These are phyloP conservation scores for Trichophyton rubrum DNA, from an alignment of 2,329 filamentous ascomycete species.

Conservation along the genomic window DNA sequence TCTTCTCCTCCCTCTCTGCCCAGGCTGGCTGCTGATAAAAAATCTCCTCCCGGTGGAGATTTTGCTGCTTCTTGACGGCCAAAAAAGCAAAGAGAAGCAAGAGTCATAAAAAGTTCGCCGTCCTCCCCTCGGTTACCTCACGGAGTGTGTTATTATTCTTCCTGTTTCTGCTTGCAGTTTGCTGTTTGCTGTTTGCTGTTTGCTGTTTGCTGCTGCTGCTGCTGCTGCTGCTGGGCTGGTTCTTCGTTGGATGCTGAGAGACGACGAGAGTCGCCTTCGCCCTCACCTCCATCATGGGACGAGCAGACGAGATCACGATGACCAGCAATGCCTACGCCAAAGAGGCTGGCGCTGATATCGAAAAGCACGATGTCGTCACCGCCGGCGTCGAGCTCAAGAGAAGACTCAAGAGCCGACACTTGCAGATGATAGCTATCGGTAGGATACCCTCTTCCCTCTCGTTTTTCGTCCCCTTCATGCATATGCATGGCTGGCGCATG, in stretches of 20 bases:
- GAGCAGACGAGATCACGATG: background rate
- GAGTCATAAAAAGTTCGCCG: background rate
- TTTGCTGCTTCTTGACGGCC: background rate
- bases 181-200: background rate
- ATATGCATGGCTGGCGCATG: no score
- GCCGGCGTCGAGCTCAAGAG: conserved; percentile 52
- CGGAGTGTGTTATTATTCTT: no score
- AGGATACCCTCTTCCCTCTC: background rate
- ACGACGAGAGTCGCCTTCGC: background rate
- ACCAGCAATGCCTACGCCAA: background rate
- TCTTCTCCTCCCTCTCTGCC: background rate
- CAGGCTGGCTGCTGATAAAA: background rate
- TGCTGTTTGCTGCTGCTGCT: background rate
- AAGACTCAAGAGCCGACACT: conserved; percentile 70
- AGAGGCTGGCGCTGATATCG: conserved; percentile 17
- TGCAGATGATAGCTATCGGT: conserved; percentile 96
- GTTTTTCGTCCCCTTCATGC: background rate
- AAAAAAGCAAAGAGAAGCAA: background rate
- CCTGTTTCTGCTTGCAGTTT: background rate
- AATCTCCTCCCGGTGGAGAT: background rate
- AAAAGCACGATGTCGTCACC: conserved; percentile 41
- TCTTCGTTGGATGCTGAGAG: background rate
- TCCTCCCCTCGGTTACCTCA: background rate
- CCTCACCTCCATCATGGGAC: background rate
- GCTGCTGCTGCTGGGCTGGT: background rate